These are phyloP conservation scores for Gossypium mustelinum DNA, from an alignment of 345 rosid species.

Conservation along the genomic window DNA sequence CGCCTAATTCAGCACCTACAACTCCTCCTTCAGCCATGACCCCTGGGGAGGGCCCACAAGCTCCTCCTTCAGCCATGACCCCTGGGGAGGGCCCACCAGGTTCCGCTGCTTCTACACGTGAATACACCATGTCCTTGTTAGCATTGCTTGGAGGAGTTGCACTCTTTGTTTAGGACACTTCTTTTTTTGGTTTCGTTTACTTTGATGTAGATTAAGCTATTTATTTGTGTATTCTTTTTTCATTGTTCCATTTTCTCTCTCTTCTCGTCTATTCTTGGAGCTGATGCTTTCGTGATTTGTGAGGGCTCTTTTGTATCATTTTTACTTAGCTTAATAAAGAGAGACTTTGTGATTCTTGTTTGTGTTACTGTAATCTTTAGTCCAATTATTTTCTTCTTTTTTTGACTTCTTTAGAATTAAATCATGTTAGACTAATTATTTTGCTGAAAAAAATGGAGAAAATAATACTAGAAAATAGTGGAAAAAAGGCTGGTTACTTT, in stretches of 20 bases:
- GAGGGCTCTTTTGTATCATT: conserved; percentile 24
- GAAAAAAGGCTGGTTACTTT: too few species aligned
- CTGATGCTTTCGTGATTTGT: conserved; percentile 31
- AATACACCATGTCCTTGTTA: conserved; percentile 25
- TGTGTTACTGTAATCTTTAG: not conserved
- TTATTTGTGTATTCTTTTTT: conserved; percentile 35
- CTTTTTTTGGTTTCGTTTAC: not conserved
- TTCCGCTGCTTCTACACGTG: conserved; percentile 27
- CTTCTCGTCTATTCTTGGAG: conserved; percentile 26
- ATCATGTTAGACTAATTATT: too few species aligned
- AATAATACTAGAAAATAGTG: too few species aligned
- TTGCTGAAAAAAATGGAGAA: too few species aligned
- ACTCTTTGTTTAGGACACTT: conserved; percentile 28
- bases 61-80: not conserved
- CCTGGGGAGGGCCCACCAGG: conserved; percentile 2
- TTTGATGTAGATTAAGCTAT: conserved; percentile 27
- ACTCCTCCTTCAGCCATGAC: not conserved
- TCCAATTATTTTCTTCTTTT: not conserved
- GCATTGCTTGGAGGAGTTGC: conserved; percentile 36
- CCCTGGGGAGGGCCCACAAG: too few species aligned
- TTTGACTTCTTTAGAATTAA: not conserved
- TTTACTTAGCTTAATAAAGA: conserved; percentile 31
- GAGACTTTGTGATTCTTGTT: conserved; percentile 20
- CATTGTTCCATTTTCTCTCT: conserved; percentile 1
- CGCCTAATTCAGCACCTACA: not conserved